Conservation (phyloP, 306 rosid species). For the Vigna unguiculata region DNA sequence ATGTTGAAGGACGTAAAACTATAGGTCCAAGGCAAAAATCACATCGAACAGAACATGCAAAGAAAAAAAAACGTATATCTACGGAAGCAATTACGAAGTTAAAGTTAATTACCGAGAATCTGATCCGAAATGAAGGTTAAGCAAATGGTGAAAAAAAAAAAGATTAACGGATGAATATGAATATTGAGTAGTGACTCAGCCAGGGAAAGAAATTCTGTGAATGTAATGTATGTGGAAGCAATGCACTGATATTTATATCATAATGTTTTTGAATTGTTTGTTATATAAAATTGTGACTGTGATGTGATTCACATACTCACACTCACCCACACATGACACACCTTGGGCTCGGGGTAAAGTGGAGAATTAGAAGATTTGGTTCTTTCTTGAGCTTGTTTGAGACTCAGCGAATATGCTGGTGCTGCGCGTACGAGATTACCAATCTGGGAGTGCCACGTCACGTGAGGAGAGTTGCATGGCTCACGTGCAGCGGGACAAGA, state of each 20-base stretch:
- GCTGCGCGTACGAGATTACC: background rate
- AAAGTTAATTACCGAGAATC: no score
- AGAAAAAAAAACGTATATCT: background rate
- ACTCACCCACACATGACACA: no score
- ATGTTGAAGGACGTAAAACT: slow-evolving; percentile 54
- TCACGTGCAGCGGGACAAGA: slow-evolving; percentile 6
- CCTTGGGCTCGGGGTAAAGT: no score
- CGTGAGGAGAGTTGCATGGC: background rate
- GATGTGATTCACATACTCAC: background rate
- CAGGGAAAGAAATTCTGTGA: background rate
- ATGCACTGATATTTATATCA: background rate
- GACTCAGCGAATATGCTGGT: slow-evolving; percentile 14
- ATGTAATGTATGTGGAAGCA: background rate
- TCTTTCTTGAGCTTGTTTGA: background rate
- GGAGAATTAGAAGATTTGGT: slow-evolving; percentile 5
- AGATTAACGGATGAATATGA: background rate
- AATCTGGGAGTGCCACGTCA: slow-evolving; percentile 2
- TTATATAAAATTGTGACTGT: background rate
- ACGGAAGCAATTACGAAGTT: background rate
- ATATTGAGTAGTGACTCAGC: background rate
- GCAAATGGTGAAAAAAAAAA: background rate
- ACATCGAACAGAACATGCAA: slow-evolving; percentile 46
- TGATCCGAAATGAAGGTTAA: slow-evolving; percentile 7
- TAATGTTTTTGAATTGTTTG: background rate
- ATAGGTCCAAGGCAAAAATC: slow-evolving; percentile 51